These are phyloP conservation scores for Miscanthus lutarioriparius DNA, from an alignment of 176 grass and related monocot species.

Conservation along the genomic window DNA sequence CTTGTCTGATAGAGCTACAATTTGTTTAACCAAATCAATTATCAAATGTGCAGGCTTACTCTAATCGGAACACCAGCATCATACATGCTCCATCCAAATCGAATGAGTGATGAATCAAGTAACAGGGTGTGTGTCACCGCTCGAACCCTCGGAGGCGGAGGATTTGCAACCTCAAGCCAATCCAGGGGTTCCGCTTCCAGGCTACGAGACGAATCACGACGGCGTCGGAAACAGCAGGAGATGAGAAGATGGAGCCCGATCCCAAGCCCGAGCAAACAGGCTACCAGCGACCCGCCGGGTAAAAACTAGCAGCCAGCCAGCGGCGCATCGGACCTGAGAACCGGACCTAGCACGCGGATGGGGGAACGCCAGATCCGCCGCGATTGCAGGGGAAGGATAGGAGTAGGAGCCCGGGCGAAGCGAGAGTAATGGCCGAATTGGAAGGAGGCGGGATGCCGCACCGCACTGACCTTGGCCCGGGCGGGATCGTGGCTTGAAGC, in stretches of 20 bases:
- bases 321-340: background rate
- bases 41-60: background rate
- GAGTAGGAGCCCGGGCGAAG: background rate
- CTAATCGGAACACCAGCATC: background rate
- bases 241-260: background rate
- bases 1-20: background rate
- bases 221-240: slow-evolving; percentile 8
- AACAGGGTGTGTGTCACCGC: background rate
- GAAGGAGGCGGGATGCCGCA: background rate
- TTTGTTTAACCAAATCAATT: background rate
- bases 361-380: background rate
- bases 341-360: background rate
- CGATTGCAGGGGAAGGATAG: background rate
- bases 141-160: background rate
- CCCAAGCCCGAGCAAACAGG: background rate
- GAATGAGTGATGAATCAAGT: background rate
- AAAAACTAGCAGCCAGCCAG: background rate
- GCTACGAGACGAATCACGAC: background rate
- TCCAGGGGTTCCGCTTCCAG: background rate
- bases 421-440: background rate
- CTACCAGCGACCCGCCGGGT: background rate
- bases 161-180: background rate
- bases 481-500: background rate
- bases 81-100: background rate
- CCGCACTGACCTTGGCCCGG: slow-evolving; percentile 32